Evolutionary conservation across 805 yeast species (phyloP), one percentile per base, ranked within the genome.

Genomic region (Zygotorulaspora chibaensis): DNA sequence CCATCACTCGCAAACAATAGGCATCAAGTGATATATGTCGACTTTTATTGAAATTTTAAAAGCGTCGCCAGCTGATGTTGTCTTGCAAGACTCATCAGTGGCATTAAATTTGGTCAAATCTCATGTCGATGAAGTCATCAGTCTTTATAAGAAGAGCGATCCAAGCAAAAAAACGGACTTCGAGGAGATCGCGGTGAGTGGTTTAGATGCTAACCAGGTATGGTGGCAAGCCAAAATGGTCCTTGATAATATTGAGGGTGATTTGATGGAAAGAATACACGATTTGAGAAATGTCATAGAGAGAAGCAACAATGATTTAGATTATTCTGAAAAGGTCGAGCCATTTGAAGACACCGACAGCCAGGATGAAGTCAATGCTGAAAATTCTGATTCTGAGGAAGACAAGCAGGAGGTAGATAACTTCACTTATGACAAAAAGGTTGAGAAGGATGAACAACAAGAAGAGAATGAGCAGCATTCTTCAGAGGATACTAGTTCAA

Each of bases 191-290:
- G 80, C 83, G 55, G 75, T 84, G 11, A 95, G 89, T 40, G 98
- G 96, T 0, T 71, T 91, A 44, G 96, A 87, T 63, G 82, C 96
- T 18, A 77, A 84, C 33, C 98, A 91, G 62, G 89, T 93, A 0
- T 91, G 91, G 88, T 95, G 91, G 45, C 98, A 91, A 66, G 83
- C 87, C 2, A 87, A 86, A 65, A 76, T 91, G 69, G 83, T 91
- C 15, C 70, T 88, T 31, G 96, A 89, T 47, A 84, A 83, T 7
- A 84, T 84, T 10, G 80, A 83, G 23, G 88, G 83, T 39, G 72
- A 74, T 35, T 66, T 88, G 29, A 61, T 86, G 60, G 77, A 73
- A 15, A 74, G 74, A 42, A 75, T 87, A 36, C 81, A 81, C 2
- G 71, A 67, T 30, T 58, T 83, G 47, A 76, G 70, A 51, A 68